Evolutionary conservation across 73 alveolate species (phyloP).

Genomic region (Symbiodinium pilosum): DNA sequence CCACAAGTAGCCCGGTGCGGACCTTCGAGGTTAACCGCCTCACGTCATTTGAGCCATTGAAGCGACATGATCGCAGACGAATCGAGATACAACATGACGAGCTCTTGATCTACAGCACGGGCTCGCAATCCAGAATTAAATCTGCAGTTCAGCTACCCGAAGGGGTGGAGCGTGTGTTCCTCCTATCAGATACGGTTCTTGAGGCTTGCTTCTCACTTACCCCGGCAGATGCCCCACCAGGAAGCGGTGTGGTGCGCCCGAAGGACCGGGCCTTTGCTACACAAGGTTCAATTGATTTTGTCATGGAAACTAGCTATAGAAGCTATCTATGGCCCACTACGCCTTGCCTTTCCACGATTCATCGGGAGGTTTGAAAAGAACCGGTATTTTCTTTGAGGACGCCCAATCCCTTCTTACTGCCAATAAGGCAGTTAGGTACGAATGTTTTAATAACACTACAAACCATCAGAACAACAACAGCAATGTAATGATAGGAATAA

Average conservation of each 20-base stretch:
- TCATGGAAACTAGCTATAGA: no score
- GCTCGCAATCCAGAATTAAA: conserved; percentile 30
- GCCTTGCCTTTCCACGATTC: no score
- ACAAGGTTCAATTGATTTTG: no score
- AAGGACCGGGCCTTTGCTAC: no score
- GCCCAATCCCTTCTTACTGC: no score
- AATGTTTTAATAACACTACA: no score
- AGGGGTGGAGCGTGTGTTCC: conserved; percentile 70
- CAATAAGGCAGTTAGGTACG: no score
- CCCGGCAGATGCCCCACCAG: conserved; percentile 6
- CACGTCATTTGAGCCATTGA: not conserved
- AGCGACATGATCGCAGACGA: not conserved
- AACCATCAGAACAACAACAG: no score
- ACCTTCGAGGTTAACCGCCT: conserved; percentile 23
- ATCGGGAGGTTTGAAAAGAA: no score
- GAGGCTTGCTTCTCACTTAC: conserved; percentile 56
- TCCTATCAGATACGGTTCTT: conserved; percentile 20
- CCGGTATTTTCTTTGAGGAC: no score
- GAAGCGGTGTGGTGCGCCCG: not conserved
- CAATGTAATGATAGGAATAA: no score
- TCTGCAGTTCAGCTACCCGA: conserved; percentile 56
- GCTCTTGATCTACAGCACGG: conserved; percentile 16
- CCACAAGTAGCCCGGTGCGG: conserved; percentile 13
- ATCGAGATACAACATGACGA: not conserved
- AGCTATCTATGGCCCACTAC: no score